These are phyloP conservation scores for Brassica juncea DNA, from an alignment of 345 rosid species.

Conservation along the genomic window DNA sequence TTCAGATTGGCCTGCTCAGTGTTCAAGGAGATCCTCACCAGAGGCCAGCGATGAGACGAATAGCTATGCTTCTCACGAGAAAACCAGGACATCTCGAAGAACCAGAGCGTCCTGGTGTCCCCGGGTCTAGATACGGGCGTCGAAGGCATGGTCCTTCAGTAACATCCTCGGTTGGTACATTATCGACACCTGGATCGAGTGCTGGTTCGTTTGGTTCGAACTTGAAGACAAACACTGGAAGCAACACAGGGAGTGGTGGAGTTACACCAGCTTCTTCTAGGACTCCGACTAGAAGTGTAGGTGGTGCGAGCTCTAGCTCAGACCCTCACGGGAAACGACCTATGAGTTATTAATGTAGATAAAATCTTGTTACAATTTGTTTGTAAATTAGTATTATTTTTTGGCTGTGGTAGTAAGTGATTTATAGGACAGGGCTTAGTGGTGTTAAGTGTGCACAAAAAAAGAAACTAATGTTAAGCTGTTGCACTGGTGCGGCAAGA, in stretches of 20 bases:
- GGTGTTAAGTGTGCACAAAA: neutral
- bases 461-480: too few relatives aligned
- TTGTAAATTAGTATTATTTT: neutral
- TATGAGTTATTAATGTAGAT: constrained; percentile 41
- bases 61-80: constrained; percentile 67
- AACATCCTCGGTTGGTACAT: constrained; percentile 40
- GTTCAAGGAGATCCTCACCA: constrained; percentile 72
- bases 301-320: constrained; percentile 27
- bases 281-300: constrained; percentile 37
- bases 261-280: constrained; percentile 36
- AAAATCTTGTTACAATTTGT: neutral
- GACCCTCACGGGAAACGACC: constrained; percentile 64
- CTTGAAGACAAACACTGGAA: constrained; percentile 37
- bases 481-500: too few relatives aligned
- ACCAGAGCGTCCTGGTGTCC: constrained; percentile 68
- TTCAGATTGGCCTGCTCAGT: constrained; percentile 86
- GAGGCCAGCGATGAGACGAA: constrained; percentile 72
- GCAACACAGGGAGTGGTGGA: constrained; percentile 31
- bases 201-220: constrained; percentile 53
- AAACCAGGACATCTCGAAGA: constrained; percentile 61
- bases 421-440: neutral
- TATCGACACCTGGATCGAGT: constrained; percentile 42
- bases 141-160: constrained; percentile 52
- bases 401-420: neutral
- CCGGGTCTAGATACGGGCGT: constrained; percentile 66